A percentile compares a stretch with the other conserved stretches of the same genome.
phyloP scores from a whole-genome alignment of 2,329 filamentous ascomycete species.

The Coleophoma eucalyptorum region DNA sequence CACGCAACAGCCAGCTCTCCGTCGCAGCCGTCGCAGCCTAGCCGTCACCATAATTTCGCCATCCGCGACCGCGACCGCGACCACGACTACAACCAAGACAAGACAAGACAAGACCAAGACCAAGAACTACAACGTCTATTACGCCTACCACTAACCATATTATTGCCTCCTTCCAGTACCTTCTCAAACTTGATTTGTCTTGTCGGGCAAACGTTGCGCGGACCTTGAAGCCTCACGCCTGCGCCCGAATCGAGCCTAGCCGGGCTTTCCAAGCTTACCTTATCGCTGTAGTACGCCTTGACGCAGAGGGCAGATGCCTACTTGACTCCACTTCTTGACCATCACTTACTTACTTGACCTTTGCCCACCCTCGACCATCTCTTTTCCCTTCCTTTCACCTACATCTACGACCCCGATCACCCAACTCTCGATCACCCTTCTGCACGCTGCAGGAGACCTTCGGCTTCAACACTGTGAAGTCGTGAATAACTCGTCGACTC shows the following conservation, averaged over 20 bases:
- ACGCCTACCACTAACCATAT: too few species aligned
- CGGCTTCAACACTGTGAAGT: not conserved
- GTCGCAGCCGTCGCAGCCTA: too few species aligned
- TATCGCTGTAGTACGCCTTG: not conserved
- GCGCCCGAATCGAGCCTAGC: not conserved
- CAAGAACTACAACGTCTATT: too few species aligned
- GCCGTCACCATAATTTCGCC: too few species aligned
- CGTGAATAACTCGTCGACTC: not conserved
- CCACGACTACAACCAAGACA: too few species aligned
- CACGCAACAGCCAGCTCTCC: too few species aligned
- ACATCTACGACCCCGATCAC: slow-evolving; percentile 6
- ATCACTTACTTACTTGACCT: not conserved
- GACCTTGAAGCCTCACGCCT: slow-evolving; percentile 3
- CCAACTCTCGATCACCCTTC: slow-evolving; percentile 13
- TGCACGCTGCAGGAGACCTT: not conserved
- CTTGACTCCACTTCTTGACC: not conserved
- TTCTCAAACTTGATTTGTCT: slow-evolving; percentile 13
- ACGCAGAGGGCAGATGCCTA: not conserved
- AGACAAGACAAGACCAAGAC: too few species aligned
- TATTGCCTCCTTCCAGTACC: slow-evolving; percentile 8
- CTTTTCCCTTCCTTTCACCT: slow-evolving; percentile 7
- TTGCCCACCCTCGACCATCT: slow-evolving; percentile 8
- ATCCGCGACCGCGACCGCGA: too few species aligned
- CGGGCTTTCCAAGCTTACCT: too few species aligned
- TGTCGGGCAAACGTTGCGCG: slow-evolving; percentile 7